Evolutionary conservation across 164 flowering plant species (phyloP).

Genomic region (Sedum album): DNA sequence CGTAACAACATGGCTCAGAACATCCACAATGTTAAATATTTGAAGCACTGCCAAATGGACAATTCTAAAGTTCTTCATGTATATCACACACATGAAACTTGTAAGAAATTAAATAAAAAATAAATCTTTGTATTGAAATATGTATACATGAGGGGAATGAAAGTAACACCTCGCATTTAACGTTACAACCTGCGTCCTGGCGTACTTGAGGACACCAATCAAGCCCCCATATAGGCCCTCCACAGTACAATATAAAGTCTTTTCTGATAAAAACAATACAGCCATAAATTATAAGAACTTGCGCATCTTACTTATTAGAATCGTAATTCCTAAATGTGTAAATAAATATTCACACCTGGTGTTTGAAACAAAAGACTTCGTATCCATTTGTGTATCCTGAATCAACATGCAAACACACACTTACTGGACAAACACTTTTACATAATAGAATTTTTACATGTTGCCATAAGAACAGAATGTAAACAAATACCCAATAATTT

Average conservation of each 20-base stretch:
- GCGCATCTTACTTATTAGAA: background rate
- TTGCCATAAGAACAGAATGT: background rate
- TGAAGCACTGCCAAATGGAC: background rate
- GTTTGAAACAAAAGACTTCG: background rate
- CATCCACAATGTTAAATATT: background rate
- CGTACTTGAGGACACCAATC: constrained; percentile 87
- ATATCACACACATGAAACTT: background rate
- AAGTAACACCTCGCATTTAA: constrained; percentile 57
- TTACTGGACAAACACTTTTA: background rate
- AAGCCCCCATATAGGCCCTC: constrained; percentile 88
- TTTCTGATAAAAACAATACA: constrained; percentile 43
- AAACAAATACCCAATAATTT: background rate
- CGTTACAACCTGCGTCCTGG: constrained; percentile 22
- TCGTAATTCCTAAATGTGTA: background rate
- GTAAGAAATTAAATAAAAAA: background rate
- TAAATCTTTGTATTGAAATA: background rate
- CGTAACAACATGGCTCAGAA: background rate
- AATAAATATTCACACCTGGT: constrained; percentile 27
- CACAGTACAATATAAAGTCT: constrained; percentile 76
- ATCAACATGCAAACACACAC: constrained; percentile 11
- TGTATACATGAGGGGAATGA: background rate
- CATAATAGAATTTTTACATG: background rate
- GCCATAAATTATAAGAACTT: background rate
- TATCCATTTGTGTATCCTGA: constrained; percentile 22
- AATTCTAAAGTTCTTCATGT: background rate